Evolutionary conservation across 768 basidiomycete species (phyloP).

Genomic region (Lepiota subincarnata): DNA sequence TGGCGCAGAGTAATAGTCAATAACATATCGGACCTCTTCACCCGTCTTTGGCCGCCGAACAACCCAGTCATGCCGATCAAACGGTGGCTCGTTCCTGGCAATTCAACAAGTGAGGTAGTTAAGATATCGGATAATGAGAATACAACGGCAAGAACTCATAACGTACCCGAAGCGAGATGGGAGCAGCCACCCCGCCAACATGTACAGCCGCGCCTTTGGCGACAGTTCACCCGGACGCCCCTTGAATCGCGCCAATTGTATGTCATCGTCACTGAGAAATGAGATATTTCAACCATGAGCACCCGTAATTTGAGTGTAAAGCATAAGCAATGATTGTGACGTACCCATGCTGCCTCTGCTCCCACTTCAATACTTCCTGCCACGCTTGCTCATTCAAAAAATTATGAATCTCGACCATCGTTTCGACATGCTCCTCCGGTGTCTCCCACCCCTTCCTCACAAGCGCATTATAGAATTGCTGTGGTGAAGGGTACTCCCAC

Average conservation of each 20-base stretch:
- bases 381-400: constrained; percentile 97
- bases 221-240: constrained; percentile 91
- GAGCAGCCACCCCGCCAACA: constrained; percentile 85
- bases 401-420: constrained; percentile 98
- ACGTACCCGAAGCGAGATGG: constrained; percentile 88
- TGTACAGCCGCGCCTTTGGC: constrained; percentile 86
- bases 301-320: background rate
- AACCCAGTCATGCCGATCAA: constrained; percentile 98
- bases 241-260: constrained; percentile 79
- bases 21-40: constrained; percentile 90
- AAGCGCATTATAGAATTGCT: constrained; percentile 97
- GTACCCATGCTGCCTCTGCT: constrained; percentile 62
- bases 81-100: constrained; percentile 82
- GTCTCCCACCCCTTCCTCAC: constrained; percentile 97
- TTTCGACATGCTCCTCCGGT: constrained; percentile 92
- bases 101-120: background rate
- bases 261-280: constrained; percentile 51
- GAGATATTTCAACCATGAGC: constrained; percentile 5
- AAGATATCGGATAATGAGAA: background rate
- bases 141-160: background rate
- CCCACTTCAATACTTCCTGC: constrained; percentile 93
- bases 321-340: constrained; percentile 20
- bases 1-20: constrained; percentile 97
- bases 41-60: constrained; percentile 76
- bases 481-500: constrained; percentile 97